Evolutionary conservation across 202 grass and related monocot species (phyloP), one percentile per base, ranked within the genome.

Genomic region (Tripidium arundinaceum): DNA sequence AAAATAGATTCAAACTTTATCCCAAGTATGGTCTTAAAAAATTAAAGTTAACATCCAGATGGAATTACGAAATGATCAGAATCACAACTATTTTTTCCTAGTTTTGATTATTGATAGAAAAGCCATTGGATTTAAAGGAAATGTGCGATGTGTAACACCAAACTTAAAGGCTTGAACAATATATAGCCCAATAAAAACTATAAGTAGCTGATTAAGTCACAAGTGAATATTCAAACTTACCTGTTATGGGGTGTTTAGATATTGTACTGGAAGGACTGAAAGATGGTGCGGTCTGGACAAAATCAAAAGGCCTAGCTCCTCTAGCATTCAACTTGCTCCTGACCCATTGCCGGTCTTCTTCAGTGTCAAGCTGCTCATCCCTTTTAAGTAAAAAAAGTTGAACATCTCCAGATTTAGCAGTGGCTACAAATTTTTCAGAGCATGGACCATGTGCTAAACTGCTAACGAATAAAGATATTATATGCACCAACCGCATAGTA

Each of bases 251-350:
- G 45, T 69, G 61, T 41, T 80, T 82, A 45, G 50, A 73, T 18
- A 61, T 29, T 79, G 11, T 68, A 38, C 27, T 55, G 75, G 90
- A 91, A 42, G 88, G 92, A 86, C 94, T 71, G 65, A 79, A 91
- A 57, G 88, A 68, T 79, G 83, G 80, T 13, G 68, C 77, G 65
- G 81, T 89, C 79, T 87, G 90, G 46, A 80, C 84, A 78, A 98
- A 98, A 87, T 94, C 92, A 84, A 93, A 91, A 86, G 92, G 90
- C 60, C 86, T 94, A 71, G 43, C 27, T 28, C 95, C 95, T 83
- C 88, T 91, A 84, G 65, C 70, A 83, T 84, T 86, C 79, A 94
- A 93, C 83, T 89, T 98, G 76, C 31, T 87, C 86, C 72, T 88
- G 72, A 94, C 82, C 89, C 87, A 93, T 52, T 85, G 78, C 3